Evolutionary conservation across 805 yeast species (phyloP).

Genomic region (Wickerhamiella azyma): DNA sequence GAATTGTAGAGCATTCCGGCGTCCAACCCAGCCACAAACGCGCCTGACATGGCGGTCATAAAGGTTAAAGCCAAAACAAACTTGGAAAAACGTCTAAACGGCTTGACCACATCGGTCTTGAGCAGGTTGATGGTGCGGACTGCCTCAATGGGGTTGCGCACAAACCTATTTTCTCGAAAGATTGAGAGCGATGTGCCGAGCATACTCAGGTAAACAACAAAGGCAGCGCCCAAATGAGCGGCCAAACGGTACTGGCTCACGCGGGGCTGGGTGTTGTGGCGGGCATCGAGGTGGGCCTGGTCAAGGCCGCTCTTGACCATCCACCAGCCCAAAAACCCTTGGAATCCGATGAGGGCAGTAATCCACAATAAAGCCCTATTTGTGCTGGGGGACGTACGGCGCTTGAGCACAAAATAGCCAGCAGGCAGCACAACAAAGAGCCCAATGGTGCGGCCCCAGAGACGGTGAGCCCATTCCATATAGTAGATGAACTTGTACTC

Average conservation of each 20-base stretch:
- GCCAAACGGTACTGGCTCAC: slow-evolving; percentile 92
- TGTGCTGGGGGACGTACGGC: slow-evolving; percentile 52
- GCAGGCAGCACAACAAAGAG: slow-evolving; percentile 74
- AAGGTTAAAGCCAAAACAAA: slow-evolving; percentile 60
- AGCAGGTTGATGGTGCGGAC: slow-evolving; percentile 41
- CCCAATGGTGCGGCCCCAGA: slow-evolving; percentile 88
- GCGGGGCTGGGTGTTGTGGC: slow-evolving; percentile 82
- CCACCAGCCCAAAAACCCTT: slow-evolving; percentile 99
- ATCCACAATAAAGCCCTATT: slow-evolving; percentile 57
- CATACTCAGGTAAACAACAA: slow-evolving; percentile 75
- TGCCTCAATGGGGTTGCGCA: slow-evolving; percentile 49
- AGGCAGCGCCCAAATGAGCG: slow-evolving; percentile 88
- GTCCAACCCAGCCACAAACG: slow-evolving; percentile 94
- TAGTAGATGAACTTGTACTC: slow-evolving; percentile 89
- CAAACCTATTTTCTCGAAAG: slow-evolving; percentile 56
- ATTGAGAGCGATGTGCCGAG: slow-evolving; percentile 81
- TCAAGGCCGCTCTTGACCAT: slow-evolving; percentile 95
- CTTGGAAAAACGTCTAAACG: slow-evolving; percentile 40
- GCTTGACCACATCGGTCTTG: slow-evolving; percentile 44
- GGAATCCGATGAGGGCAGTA: slow-evolving; percentile 69
- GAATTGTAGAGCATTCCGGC: slow-evolving; percentile 94
- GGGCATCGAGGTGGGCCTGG: slow-evolving; percentile 54
- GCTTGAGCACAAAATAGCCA: slow-evolving; percentile 55
- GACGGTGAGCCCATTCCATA: slow-evolving; percentile 97
- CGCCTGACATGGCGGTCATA: slow-evolving; percentile 91